Evolutionary conservation across 2,329 filamentous ascomycete genomes (phyloP).

Genomic region (Rhexocercosporidium sp.): DNA sequence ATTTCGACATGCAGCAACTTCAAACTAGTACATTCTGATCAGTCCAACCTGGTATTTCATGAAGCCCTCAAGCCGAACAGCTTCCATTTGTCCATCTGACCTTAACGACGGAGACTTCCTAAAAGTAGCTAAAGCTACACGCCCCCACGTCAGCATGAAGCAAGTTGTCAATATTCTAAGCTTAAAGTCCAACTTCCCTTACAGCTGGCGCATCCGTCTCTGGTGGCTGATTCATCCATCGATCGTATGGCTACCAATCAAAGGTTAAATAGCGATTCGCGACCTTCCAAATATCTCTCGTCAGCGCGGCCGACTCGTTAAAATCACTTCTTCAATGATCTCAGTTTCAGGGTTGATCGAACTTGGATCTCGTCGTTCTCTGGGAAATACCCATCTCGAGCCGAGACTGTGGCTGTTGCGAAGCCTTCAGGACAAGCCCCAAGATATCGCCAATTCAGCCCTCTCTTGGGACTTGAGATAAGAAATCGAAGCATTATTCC

Average conservation of each 20-base stretch:
- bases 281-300: too few species aligned
- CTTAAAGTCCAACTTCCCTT: neutral
- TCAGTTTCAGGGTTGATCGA: neutral
- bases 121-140: neutral
- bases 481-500: neutral
- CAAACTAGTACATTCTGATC: neutral
- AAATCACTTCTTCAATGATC: neutral
- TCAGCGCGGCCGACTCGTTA: too few species aligned
- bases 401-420: neutral
- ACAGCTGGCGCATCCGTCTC: neutral
- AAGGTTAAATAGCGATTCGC: neutral
- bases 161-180: neutral
- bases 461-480: neutral
- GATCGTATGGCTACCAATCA: neutral
- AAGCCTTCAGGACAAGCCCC: slow-evolving; percentile 1
- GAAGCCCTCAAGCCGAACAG: neutral
- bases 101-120: neutral
- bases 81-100: neutral
- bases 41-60: neutral
- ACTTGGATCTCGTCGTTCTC: neutral
- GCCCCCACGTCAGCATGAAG: neutral
- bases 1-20: neutral
- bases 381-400: slow-evolving; percentile 1
- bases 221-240: neutral
- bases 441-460: slow-evolving; percentile 5